Conservation (phyloP, 2,329 filamentous ascomycete species). For the Colletotrichum tamarilloi region DNA sequence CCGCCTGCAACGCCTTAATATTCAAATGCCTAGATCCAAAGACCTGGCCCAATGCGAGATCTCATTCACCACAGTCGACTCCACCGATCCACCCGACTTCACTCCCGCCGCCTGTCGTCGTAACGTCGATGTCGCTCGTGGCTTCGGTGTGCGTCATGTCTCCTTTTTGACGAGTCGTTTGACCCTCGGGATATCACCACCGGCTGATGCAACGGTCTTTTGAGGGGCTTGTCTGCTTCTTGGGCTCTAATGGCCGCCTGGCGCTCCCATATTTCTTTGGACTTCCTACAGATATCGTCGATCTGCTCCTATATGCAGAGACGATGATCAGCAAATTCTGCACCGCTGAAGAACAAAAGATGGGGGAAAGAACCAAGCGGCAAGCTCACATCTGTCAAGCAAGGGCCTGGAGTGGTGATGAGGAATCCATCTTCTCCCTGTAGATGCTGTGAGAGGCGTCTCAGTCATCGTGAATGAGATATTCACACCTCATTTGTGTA, state of each 20-base stretch:
- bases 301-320: constrained; percentile 65
- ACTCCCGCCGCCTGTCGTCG: constrained; percentile 43
- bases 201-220: constrained; percentile 67
- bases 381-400: constrained; percentile 67
- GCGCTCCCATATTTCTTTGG: constrained; percentile 67
- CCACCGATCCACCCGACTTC: constrained; percentile 25
- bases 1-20: constrained; percentile 18
- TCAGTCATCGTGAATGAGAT: constrained; percentile 36
- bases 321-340: constrained; percentile 64
- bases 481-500: constrained; percentile 65
- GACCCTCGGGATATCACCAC: constrained; percentile 59
- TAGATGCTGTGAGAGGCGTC: constrained; percentile 33
- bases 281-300: constrained; percentile 70
- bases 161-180: constrained; percentile 47
- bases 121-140: constrained; percentile 40
- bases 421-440: constrained; percentile 72
- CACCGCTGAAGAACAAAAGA: constrained; percentile 22
- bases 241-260: constrained; percentile 63
- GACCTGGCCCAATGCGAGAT: constrained; percentile 31
- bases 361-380: neutral
- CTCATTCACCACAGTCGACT: constrained; percentile 9
- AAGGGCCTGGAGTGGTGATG: constrained; percentile 67
- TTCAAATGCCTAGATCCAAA: constrained; percentile 19
- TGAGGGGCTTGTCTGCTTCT: constrained; percentile 61
- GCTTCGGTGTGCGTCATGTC: constrained; percentile 46